Evolutionary conservation across 305 asterid genomes (phyloP).

Genomic region (Fraxinus ornus): DNA sequence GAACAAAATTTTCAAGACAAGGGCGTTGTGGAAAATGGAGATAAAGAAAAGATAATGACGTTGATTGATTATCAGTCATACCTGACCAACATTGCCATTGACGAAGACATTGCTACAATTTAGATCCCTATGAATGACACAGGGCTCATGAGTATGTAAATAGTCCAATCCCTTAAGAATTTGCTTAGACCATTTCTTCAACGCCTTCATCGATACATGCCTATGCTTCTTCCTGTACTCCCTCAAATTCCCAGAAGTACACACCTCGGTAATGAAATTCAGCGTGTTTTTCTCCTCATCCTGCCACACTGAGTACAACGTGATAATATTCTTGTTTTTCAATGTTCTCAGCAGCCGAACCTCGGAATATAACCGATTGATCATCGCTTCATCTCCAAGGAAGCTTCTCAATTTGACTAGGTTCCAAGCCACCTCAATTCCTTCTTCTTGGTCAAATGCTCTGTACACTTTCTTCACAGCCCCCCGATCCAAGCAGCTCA

Average conservation of each 20-base stretch:
- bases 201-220: constrained; percentile 62
- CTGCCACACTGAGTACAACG: constrained; percentile 62
- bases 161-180: constrained; percentile 74
- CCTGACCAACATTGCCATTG: constrained; percentile 91
- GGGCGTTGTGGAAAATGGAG: no score
- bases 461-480: constrained; percentile 74
- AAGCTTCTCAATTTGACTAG: constrained; percentile 62
- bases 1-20: no score
- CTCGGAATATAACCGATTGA: constrained; percentile 58
- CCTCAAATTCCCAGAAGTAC: constrained; percentile 77
- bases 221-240: constrained; percentile 68
- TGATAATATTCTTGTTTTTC: constrained; percentile 52
- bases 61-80: constrained; percentile 19
- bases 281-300: constrained; percentile 49
- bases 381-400: constrained; percentile 42
- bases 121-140: constrained; percentile 76
- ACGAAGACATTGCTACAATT: constrained; percentile 81
- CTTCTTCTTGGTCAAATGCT: constrained; percentile 85
- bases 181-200: constrained; percentile 80
- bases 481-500: constrained; percentile 73
- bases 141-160: constrained; percentile 72
- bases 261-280: constrained; percentile 77
- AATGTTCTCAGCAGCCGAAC: constrained; percentile 50
- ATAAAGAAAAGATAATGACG: background rate
- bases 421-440: constrained; percentile 90